Evolutionary conservation across 2,329 filamentous ascomycete genomes (phyloP), one percentile per base, ranked within the genome.

Genomic region (Colletotrichum chlorophyti): DNA sequence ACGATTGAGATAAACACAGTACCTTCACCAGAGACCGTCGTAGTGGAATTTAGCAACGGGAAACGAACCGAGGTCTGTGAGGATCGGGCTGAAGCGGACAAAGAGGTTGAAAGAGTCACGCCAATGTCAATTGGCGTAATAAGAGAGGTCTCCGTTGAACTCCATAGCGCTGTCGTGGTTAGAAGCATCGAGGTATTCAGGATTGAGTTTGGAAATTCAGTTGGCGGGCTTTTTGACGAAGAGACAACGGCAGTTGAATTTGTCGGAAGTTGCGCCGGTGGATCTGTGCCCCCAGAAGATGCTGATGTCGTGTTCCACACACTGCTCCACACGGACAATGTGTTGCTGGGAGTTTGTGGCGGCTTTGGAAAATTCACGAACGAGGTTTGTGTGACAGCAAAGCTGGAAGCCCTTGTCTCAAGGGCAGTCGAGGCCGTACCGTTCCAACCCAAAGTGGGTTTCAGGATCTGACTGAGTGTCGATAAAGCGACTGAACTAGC

Each of bases 21-120:
- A 9, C 35, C 54, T 19, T 42, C 8, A 10, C n/a, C 19, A n/a
- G 49, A 46, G 9, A 40, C 17, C 6, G 23, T 42, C 14, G 35
- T 27, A 10, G 54, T 58, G 6, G 41, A 38, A 14, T 58, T 53
- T 5, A 49, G 41, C 10, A 58, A 35, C 3, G 54, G 48, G 2
- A 53, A 47, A 7, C 40, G 27, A 1, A 31, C 12, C 2, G 12
- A 1, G 3, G 41, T 47, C 5, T 42, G 24, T 9, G 48, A 46
- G 24, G 21, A 14, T 5, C 11, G 29, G 3, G 10, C 14, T 5
- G 21, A 21, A 43, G n/a, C 8, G 7, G 37, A 34, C 4, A 5
- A 42, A 27, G 19, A 38, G 17, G 14, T 17, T 6, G 23, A 12
- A 9, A 15, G 27, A 27, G 40, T 12, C 8, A 17, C 4, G 9